phyloP scores from a whole-genome alignment of 495 filamentous ascomycete genomes.

The Venustampulla echinocandica region DNA sequence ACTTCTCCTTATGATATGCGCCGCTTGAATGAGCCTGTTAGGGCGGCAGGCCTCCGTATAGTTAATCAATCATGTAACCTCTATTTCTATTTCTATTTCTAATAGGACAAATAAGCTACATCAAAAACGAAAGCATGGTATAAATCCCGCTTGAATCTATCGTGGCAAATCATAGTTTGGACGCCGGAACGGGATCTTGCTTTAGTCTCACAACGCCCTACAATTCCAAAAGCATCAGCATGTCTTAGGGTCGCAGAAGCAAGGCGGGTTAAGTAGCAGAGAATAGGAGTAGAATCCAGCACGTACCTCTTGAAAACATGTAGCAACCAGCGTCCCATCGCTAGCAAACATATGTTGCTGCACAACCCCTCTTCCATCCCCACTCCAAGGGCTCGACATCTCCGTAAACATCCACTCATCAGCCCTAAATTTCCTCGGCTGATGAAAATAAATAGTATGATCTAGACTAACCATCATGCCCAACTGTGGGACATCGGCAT shows the following conservation, averaged over 20 bases:
- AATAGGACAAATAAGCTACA: too few species aligned
- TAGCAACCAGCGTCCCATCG: conserved; percentile 77
- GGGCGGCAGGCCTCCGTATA: too few species aligned
- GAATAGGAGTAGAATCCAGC: background rate
- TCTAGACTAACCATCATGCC: conserved; percentile 97
- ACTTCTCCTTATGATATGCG: too few species aligned
- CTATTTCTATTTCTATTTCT: too few species aligned
- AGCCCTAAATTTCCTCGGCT: conserved; percentile 64
- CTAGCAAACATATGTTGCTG: conserved; percentile 78
- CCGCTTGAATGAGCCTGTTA: too few species aligned
- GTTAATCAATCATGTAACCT: too few species aligned
- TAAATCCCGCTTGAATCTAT: too few species aligned
- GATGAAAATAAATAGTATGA: conserved; percentile 92
- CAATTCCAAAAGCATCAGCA: conserved; percentile 6
- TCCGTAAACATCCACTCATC: conserved; percentile 94
- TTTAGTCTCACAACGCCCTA: conserved; percentile 47
- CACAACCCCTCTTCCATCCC: conserved; percentile 80
- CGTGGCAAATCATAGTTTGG: conserved; percentile 17
- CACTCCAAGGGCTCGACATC: conserved; percentile 90
- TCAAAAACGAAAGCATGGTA: too few species aligned
- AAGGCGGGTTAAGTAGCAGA: background rate
- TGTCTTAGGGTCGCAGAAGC: conserved; percentile 6
- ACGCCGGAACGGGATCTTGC: conserved; percentile 21
- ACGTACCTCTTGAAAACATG: conserved; percentile 78
- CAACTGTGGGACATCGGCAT: conserved; percentile 40